A percentile compares a stretch with the other conserved stretches of the same genome.
Evolutionary conservation across 345 rosid species (phyloP).

Genomic region (Eucalyptus fibrosa): DNA sequence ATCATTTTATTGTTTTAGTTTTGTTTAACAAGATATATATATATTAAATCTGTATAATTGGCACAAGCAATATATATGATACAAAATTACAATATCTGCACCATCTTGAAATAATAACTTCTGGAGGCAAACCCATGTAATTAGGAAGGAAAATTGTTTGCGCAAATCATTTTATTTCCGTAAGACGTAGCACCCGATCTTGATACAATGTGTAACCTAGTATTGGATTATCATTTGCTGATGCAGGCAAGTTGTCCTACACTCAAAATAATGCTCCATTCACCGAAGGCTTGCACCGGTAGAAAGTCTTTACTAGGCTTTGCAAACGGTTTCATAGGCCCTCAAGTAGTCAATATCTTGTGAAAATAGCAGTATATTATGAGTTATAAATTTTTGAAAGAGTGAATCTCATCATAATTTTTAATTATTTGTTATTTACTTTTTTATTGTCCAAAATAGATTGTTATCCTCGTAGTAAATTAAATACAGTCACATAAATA

Average conservation of each 20-base stretch:
- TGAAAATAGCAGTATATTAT: no score
- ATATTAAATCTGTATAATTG: not conserved
- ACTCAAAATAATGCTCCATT: not conserved
- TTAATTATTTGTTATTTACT: no score
- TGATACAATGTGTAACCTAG: not conserved
- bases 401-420: no score
- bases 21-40: not conserved
- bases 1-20: not conserved
- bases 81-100: no score
- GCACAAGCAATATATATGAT: not conserved
- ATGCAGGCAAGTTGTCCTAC: not conserved
- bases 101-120: no score
- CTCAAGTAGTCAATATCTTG: no score
- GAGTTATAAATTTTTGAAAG: no score
- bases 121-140: not conserved
- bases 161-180: not conserved
- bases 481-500: not conserved
- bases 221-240: no score
- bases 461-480: no score
- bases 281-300: not conserved
- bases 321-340: not conserved
- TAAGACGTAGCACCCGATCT: not conserved
- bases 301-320: not conserved
- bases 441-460: no score
- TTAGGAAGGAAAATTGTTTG: no score